phyloP scores from a whole-genome alignment of 768 basidiomycete genomes.

The Tricholoma flavovirens region DNA sequence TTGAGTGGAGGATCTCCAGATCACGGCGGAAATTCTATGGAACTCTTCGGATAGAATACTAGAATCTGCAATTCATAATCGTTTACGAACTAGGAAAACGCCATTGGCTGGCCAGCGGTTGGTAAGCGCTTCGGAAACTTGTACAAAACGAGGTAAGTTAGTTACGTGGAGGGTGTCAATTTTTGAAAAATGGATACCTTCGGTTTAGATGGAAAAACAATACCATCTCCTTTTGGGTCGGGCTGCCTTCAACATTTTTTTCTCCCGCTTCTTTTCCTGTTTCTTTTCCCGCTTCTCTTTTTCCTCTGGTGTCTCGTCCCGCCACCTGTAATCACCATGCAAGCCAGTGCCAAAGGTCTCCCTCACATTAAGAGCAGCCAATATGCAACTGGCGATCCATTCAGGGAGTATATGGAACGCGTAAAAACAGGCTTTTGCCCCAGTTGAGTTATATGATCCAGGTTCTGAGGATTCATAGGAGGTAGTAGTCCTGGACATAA shows the following conservation, averaged over 20 bases:
- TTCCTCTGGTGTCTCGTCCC: conserved; percentile 21
- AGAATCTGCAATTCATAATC: too few species aligned
- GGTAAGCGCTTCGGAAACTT: too few species aligned
- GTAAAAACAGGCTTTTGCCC: conserved; percentile 27
- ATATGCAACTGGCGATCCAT: conserved; percentile 20
- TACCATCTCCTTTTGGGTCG: background rate
- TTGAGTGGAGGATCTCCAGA: too few species aligned
- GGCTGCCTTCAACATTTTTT: background rate
- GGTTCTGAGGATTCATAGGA: conserved; percentile 18
- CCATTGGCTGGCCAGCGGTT: too few species aligned
- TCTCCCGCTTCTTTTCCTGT: conserved; percentile 8
- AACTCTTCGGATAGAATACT: too few species aligned
- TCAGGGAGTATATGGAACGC: conserved; percentile 29
- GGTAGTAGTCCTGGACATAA: conserved; percentile 25
- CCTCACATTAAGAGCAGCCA: conserved; percentile 20
- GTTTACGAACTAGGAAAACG: too few species aligned
- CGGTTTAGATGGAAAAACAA: background rate
- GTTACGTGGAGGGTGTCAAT: background rate
- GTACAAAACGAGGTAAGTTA: too few species aligned
- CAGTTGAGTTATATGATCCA: conserved; percentile 20
- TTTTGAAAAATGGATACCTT: background rate
- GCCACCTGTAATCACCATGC: conserved; percentile 17
- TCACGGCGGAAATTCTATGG: too few species aligned
- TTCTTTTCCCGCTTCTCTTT: conserved; percentile 14
- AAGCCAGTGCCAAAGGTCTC: conserved; percentile 23